Base-by-base conservation (phyloP, 208 protist species). In the Strigomonas galati region DNA sequence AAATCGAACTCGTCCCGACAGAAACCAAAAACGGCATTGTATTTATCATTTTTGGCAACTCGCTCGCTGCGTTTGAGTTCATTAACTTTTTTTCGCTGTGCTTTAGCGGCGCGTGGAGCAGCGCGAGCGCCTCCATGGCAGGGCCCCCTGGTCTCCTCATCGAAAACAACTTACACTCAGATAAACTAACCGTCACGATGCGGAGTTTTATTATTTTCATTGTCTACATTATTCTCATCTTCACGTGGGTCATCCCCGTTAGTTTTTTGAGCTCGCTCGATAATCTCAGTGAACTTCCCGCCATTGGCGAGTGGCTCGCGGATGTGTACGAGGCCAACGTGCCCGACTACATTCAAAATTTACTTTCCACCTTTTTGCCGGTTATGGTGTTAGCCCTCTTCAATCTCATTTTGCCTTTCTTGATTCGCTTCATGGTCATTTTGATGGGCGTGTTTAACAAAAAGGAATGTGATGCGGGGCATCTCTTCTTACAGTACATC, bases 191-290 rank as follows among this genome's bases (percentile, higher is more conserved):
- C 26, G 72, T 78, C 12, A 76, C 64, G 67, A 14, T 90, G 5
- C 80, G 85, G 65, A 78, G 77, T 26, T 10, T 85, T 31, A 12
- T 84, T 19, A 67, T 91, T 31, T 63, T 79, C 23, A 9, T 74
- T 19, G 30, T 81, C 23, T 94, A 81, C 77, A 56, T 91, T 5
- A 7, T 77, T 14, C 72, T 94, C 19, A 48, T 94, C 32, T 71
- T 92, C 46, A 81, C 76, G 24, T 92, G 78, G 78, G 84, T 81
- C 58, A 75, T 94, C 56, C 89, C 89, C 23, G 79, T 92, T 37
- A 84, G 80, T 52, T 71, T 92, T 61, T 54, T 95, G 26, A 78
- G 89, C 24, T 95, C 86, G 2, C 63, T 95, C 23, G 81, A 92
- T 26, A 85, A 82, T 40, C 55, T 94, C 46, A 75, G 78, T 12